Evolutionary conservation across 805 yeast genomes (phyloP).

Genomic region (Brettanomyces sp.): DNA sequence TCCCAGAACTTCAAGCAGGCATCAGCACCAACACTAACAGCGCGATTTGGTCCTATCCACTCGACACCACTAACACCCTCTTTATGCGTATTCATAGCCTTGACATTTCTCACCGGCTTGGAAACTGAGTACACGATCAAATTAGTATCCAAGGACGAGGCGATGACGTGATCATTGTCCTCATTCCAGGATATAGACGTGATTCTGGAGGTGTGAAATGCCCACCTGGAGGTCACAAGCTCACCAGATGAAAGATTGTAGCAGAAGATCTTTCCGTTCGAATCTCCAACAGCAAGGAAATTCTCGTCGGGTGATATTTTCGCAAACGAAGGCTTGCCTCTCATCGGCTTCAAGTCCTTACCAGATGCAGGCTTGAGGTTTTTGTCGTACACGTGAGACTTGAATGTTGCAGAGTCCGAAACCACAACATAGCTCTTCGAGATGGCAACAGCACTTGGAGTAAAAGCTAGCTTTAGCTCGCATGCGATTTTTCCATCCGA

Average conservation of each 20-base stretch:
- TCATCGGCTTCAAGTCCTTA: constrained; percentile 31
- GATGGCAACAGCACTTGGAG: constrained; percentile 39
- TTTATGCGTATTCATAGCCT: constrained; percentile 73
- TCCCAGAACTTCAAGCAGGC: constrained; percentile 73
- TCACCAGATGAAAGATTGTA: constrained; percentile 45
- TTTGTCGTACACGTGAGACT: constrained; percentile 30
- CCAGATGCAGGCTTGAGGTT: constrained; percentile 7
- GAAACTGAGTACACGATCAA: constrained; percentile 71
- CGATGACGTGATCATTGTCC: constrained; percentile 62
- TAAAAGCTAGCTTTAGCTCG: constrained; percentile 24
- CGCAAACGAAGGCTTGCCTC: constrained; percentile 55
- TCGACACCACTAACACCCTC: constrained; percentile 71
- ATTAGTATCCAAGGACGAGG: constrained; percentile 80
- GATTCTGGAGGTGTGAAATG: constrained; percentile 83
- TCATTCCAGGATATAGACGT: constrained; percentile 70
- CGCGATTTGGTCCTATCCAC: constrained; percentile 46
- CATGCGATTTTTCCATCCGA: constrained; percentile 22
- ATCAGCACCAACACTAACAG: constrained; percentile 74
- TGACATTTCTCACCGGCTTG: constrained; percentile 69
- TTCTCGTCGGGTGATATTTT: constrained; percentile 63
- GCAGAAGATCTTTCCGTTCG: constrained; percentile 75
- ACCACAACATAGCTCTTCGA: constrained; percentile 36
- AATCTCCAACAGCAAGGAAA: constrained; percentile 77
- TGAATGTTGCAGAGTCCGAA: constrained; percentile 34
- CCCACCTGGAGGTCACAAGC: constrained; percentile 83